Evolutionary conservation across 2,329 filamentous ascomycete species (phyloP).

Genomic region (Leptographium wingfieldii): DNA sequence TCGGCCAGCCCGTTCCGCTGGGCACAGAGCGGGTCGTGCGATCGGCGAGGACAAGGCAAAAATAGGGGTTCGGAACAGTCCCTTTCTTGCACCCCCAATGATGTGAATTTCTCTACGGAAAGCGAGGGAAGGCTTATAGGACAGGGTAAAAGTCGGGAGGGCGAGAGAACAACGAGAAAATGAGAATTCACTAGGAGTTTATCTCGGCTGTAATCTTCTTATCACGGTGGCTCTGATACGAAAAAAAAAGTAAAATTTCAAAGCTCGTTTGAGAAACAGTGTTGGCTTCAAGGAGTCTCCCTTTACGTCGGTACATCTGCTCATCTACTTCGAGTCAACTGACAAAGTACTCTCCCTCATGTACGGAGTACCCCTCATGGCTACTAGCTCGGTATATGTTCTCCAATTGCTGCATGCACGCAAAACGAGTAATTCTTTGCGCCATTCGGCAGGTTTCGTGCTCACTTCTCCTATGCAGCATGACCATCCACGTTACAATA

Average conservation of each 20-base stretch:
- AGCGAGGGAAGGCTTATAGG: neutral
- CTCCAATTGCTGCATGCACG: no score
- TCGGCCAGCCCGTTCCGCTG: neutral
- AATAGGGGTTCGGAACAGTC: neutral
- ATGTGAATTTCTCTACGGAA: neutral
- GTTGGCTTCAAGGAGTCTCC: neutral
- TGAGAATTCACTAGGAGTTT: conserved; percentile 2
- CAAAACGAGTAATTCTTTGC: no score
- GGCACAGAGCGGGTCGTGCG: neutral
- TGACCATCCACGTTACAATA: no score
- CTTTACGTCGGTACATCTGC: no score
- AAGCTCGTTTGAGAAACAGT: neutral
- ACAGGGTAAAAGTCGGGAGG: neutral
- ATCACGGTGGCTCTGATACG: neutral
- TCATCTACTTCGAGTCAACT: neutral
- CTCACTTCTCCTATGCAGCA: no score
- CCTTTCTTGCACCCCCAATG: no score
- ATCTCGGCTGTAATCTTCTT: neutral
- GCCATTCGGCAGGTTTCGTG: no score
- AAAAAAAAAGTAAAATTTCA: neutral
- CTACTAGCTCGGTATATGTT: neutral
- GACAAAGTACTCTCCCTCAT: no score
- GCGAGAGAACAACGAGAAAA: conserved; percentile 1
- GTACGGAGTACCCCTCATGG: no score
- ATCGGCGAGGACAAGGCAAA: neutral